Evolutionary conservation across 225 moss, liverwort and hornwort species (phyloP).

Genomic region (Sphagnum tenellum): DNA sequence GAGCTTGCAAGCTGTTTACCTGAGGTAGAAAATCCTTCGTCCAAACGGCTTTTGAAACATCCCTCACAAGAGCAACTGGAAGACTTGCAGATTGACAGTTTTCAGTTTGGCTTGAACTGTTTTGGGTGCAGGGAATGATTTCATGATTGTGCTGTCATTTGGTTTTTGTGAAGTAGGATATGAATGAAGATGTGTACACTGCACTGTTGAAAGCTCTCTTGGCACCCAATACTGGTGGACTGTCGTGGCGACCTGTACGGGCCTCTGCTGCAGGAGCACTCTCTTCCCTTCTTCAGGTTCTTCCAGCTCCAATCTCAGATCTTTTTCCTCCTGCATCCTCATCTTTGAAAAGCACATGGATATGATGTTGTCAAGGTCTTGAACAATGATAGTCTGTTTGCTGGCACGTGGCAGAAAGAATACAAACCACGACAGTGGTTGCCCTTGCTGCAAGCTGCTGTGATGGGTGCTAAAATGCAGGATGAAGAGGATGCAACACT

Average conservation of each 20-base stretch:
- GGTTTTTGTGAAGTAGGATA: slow-evolving; percentile 47
- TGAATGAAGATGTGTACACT: slow-evolving; percentile 71
- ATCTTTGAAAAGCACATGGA: no score
- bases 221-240: slow-evolving; percentile 66
- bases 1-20: slow-evolving; percentile 77
- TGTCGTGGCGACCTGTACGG: slow-evolving; percentile 91
- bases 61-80: no score
- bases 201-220: slow-evolving; percentile 70
- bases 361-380: no score
- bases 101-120: no score
- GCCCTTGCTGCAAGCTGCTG: slow-evolving; percentile 90
- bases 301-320: neutral
- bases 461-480: slow-evolving; percentile 64
- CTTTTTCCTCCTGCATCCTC: no score
- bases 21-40: slow-evolving; percentile 34
- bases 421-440: slow-evolving; percentile 83
- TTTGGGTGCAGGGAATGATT: neutral
- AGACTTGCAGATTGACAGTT: slow-evolving; percentile 3
- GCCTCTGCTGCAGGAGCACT: slow-evolving; percentile 85
- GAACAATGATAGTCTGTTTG: neutral
- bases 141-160: slow-evolving; percentile 6
- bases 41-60: no score
- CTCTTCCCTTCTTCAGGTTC: slow-evolving; percentile 88
- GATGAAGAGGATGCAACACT: slow-evolving; percentile 84
- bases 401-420: slow-evolving; percentile 46